Base-by-base conservation (phyloP, 441 rosid species). In the Pelargonium australe region DNA sequence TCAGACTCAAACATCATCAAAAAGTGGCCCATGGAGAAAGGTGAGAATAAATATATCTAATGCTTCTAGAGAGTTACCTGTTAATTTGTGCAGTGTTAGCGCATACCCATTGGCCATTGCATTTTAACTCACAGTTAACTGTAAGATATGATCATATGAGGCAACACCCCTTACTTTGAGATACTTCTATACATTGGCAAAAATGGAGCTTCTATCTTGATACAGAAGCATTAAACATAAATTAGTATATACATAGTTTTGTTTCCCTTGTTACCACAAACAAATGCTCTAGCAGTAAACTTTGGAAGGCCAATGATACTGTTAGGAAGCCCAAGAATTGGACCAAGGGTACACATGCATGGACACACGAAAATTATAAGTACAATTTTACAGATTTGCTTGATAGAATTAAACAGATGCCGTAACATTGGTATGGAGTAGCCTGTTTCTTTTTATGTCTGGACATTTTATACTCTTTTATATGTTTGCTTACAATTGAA, bases 1-100 rank as follows among this genome's bases (percentile, higher is more conserved):
- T 25, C 80, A 72, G 63, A 66, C 68, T 25, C 83, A 80, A 31
- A 41, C 83, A 64, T 73, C 87, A n/a, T 67, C 79, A 70, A 84
- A 79, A 76, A 41, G 80, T 16, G 85, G 90, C 9, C 90, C 87
- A 25, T 86, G 88, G 91, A 85, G 91, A 80, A 88, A 84, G 87
- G 95, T 82, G 40, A 34, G 40, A 34, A 58, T 20, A 58, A 19
- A 28, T 19, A 58, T 58, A 58, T 43, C 12, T 7, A 58, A 58
- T 58, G n/a, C n/a, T 8, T 58, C 23, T 19, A 58, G 63, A 19
- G 49, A 43, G 60, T 70, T 69, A 34, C 40, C 40, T 34, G 40
- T 34, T 34, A 34, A 34, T 34, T 34, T 58, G 7, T 44, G 12
- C 41, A 0, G 40, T n/a, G 16, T 63, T 16, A 51, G 41, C 44